phyloP scores from a whole-genome alignment of 139 green algal genomes.

The Pleodorina starrii region DNA sequence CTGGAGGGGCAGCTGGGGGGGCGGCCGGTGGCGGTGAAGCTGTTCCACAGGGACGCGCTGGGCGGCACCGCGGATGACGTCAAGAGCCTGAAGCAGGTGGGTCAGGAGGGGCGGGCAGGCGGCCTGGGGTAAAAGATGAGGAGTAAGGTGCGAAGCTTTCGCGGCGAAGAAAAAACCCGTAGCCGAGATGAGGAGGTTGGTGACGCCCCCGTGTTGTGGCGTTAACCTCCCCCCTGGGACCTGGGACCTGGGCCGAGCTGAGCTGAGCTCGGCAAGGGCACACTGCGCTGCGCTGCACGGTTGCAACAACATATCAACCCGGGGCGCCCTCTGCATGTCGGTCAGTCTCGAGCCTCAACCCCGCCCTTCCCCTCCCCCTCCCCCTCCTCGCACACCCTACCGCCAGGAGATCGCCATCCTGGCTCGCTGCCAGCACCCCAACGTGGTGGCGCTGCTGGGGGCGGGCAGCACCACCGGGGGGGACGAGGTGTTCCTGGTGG shows the following conservation, averaged over 20 bases:
- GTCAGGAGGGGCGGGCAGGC: background rate
- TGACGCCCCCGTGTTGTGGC: no score
- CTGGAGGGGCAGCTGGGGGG: background rate
- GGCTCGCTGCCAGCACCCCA: constrained; percentile 40
- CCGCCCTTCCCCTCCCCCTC: background rate
- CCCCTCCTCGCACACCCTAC: background rate
- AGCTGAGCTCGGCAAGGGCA: no score
- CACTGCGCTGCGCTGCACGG: no score
- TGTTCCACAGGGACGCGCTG: constrained; percentile 39
- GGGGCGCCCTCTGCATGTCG: no score
- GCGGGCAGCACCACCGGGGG: constrained; percentile 10
- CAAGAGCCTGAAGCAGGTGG: constrained; percentile 17
- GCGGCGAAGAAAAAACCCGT: no score
- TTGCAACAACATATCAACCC: no score
- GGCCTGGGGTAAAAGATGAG: no score
- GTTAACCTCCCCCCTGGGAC: no score
- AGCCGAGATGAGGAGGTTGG: no score
- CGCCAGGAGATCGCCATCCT: constrained; percentile 31
- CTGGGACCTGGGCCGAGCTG: no score
- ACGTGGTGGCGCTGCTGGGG: constrained; percentile 18
- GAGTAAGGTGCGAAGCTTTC: no score
- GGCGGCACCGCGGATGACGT: constrained; percentile 6
- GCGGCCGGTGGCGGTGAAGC: constrained; percentile 22
- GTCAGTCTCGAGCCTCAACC: background rate
- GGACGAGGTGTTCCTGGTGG: constrained; percentile 34